Evolutionary conservation across 2,329 filamentous ascomycete genomes (phyloP), one percentile per base, ranked within the genome.

Genomic region (Alternaria metachromatica): DNA sequence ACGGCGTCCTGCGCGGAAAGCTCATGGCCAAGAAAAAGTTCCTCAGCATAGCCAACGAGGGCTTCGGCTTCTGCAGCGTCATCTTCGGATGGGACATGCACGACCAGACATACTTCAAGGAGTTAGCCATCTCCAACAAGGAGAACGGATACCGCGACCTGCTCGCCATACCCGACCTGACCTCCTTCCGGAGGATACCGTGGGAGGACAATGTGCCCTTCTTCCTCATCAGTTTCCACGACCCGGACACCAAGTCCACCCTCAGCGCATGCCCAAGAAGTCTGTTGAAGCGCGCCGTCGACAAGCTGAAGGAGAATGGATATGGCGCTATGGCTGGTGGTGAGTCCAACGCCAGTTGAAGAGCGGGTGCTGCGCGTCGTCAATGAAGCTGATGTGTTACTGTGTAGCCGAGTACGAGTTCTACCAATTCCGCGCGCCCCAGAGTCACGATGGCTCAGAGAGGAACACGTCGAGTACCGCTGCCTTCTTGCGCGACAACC

Each of bases 41-140:
- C 80, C 84, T 97, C 41, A 93, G 92, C 28, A 87, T 97, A 57
- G 90, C 90, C n/a, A 81, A 87, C 45, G 87, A 89, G 48, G 94
- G 94, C 55, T 97, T 97, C 73, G 94, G 94, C 58, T 97, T 97
- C 85, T 97, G 94, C 84, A 96, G 92, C 20, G 93, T 97, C 70
- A 89, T 97, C 69, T 97, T 97, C 75, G 94, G 94, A 78, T 97
- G 94, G 94, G 94, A 97, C 81, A 97, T 97, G 93, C 94, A 97
- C 81, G 94, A 97, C 76, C 86, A 89, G 83, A 96, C 93, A 11
- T 97, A 97, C 80, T 90, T 92, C 78, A 89, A 87, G 72, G 94
- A 97, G 82, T 87, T 97, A 67, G 87, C 88, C 75, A 91, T 97
- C 79, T 96, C 92, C 82, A 97, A 97, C 82, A 92, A 92, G 71